phyloP scores from a whole-genome alignment of 1,284 basidiomycete species.

The Ganoderma boninense region DNA sequence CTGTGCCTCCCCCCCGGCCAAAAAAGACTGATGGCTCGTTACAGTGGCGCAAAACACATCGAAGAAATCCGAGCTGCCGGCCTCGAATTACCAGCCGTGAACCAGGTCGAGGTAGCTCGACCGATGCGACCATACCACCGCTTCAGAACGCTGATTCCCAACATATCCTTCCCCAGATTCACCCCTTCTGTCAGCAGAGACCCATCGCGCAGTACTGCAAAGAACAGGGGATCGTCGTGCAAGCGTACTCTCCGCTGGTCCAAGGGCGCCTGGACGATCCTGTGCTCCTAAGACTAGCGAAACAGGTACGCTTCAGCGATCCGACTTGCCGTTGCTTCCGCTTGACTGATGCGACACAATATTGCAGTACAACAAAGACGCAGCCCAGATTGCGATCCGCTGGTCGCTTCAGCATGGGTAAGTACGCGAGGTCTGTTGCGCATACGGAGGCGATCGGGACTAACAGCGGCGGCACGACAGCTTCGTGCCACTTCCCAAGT shows the following conservation, averaged over 20 bases:
- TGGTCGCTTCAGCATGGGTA: conserved; percentile 73
- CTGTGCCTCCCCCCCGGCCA: not conserved
- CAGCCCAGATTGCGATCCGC: conserved; percentile 71
- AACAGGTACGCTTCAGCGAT: conserved; percentile 22
- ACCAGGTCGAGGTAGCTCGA: conserved; percentile 79
- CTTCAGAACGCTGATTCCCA: not conserved
- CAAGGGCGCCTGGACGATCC: conserved; percentile 51
- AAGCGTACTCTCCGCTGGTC: conserved; percentile 68
- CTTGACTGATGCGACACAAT: not conserved
- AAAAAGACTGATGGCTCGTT: not conserved
- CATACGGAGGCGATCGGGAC: not conserved
- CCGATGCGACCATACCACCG: no score
- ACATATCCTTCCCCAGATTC: conserved; percentile 55
- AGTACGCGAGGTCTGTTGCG: no score
- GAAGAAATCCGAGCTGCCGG: conserved; percentile 74
- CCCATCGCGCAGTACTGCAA: conserved; percentile 82
- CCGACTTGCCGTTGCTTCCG: not conserved
- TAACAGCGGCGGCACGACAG: conserved; percentile 33
- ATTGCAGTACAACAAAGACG: conserved; percentile 52
- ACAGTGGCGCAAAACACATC: conserved; percentile 77
- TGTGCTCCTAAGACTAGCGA: conserved; percentile 48
- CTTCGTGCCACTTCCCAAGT: conserved; percentile 61
- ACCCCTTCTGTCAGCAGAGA: conserved; percentile 85
- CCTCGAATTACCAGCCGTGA: conserved; percentile 73
- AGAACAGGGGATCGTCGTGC: conserved; percentile 70